A percentile compares a stretch with the other conserved stretches of the same genome.
Evolutionary conservation across 192 early-diverging fungal genomes (phyloP).

Genomic region (Backusella australiensis): DNA sequence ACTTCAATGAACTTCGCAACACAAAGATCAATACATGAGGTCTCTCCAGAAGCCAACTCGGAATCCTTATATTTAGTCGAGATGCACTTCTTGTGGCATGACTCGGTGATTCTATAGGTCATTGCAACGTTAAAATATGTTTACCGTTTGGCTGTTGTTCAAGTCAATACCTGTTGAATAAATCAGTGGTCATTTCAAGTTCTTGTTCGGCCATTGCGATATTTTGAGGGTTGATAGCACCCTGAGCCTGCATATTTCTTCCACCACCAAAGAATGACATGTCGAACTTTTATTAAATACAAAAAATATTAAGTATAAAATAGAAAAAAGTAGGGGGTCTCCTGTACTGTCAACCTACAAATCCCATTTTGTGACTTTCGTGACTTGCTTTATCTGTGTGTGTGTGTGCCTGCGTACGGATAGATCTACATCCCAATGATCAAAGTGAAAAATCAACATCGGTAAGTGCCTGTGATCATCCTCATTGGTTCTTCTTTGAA

Average conservation of each 20-base stretch:
- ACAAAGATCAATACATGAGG: conserved; percentile 91
- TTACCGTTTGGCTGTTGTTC: neutral
- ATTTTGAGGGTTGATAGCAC: conserved; percentile 59
- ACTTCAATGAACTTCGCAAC: conserved; percentile 89
- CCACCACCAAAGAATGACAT: conserved; percentile 22
- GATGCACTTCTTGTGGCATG: conserved; percentile 89
- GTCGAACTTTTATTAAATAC: neutral
- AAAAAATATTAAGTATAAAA: neutral
- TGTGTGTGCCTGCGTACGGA: no score
- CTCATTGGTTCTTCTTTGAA: no score
- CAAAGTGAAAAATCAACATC: no score
- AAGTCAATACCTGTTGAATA: conserved; percentile 64
- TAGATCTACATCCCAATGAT: no score
- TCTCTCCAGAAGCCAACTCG: conserved; percentile 86
- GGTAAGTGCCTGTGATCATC: no score
- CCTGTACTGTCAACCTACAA: neutral
- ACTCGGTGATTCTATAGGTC: conserved; percentile 62
- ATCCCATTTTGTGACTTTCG: conserved; percentile 1
- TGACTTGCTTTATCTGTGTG: neutral
- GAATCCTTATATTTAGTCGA: conserved; percentile 72
- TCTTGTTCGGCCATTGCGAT: conserved; percentile 79
- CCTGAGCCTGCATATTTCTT: conserved; percentile 28
- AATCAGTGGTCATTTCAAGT: conserved; percentile 78
- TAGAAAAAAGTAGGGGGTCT: neutral
- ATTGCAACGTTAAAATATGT: neutral